Evolutionary conservation across 208 protist species (phyloP).

Genomic region (Trypanosoma caninum): DNA sequence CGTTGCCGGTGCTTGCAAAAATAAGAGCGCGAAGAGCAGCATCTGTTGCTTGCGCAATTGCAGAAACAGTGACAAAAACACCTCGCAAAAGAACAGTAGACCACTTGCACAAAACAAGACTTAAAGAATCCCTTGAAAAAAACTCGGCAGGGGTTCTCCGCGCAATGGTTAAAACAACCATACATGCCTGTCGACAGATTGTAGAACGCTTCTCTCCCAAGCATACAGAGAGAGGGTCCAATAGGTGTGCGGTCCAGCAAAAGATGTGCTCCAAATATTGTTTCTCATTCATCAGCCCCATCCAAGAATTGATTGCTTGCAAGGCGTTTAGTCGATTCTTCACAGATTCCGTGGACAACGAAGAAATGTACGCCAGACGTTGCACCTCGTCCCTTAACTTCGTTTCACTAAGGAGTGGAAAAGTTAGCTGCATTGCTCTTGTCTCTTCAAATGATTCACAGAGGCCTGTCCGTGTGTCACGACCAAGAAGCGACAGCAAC

Average conservation of each 20-base stretch:
- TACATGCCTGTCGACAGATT: constrained; percentile 71
- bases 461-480: neutral
- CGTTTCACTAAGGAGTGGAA: neutral
- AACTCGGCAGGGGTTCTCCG: constrained; percentile 33
- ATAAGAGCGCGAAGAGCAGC: constrained; percentile 51
- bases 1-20: constrained; percentile 50
- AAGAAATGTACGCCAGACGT: constrained; percentile 10
- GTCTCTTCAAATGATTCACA: neutral
- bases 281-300: constrained; percentile 28
- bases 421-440: neutral
- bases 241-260: constrained; percentile 22
- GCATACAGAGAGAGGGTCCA: constrained; percentile 36
- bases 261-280: constrained; percentile 27
- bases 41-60: constrained; percentile 73
- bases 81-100: constrained; percentile 47
- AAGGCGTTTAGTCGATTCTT: constrained; percentile 42
- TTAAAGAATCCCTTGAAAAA: constrained; percentile 5
- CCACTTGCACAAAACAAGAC: constrained; percentile 38
- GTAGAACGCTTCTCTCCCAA: constrained; percentile 69
- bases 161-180: constrained; percentile 39
- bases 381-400: constrained; percentile 9
- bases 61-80: constrained; percentile 77
- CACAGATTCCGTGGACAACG: constrained; percentile 5
- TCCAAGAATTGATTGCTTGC: constrained; percentile 58
- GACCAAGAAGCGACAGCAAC: constrained; percentile 45